Percentiles rank a stretch among this genome's conserved stretches.
These are phyloP conservation scores for Mentha longifolia DNA, from an alignment of 257 asterid species.

Conservation along the genomic window DNA sequence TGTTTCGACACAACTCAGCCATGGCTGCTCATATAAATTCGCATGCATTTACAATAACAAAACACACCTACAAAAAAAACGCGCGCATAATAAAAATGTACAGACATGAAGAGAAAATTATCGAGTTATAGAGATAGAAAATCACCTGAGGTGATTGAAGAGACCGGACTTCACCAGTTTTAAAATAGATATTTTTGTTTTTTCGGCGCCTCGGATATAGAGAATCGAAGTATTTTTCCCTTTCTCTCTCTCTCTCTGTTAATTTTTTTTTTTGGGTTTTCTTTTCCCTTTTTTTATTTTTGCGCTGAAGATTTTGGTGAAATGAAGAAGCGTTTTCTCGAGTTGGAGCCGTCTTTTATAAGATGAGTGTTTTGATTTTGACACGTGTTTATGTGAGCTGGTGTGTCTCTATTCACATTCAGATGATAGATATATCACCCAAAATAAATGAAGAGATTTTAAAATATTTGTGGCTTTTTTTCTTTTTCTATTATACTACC, in stretches of 20 bases:
- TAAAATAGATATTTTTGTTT: not conserved
- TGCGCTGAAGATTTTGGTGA: not conserved
- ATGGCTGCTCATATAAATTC: constrained; percentile 13
- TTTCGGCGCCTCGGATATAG: constrained; percentile 17
- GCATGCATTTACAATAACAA: constrained; percentile 33
- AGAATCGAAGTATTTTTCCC: not conserved
- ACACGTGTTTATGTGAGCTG: constrained; percentile 37
- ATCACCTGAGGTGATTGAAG: constrained; percentile 44
- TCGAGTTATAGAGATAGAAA: constrained; percentile 22
- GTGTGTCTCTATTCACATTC: no score
- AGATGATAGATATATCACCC: no score
- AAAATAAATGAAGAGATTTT: no score
- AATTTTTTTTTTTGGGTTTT: no score
- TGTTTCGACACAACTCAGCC: not conserved
- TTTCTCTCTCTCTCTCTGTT: not conserved
- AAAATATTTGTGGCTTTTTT: no score
- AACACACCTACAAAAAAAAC: not conserved
- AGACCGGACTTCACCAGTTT: constrained; percentile 22
- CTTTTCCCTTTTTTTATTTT: not conserved
- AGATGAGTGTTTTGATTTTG: not conserved
- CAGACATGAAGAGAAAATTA: constrained; percentile 14
- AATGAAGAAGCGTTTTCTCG: constrained; percentile 2
- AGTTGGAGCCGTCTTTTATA: constrained; percentile 32
- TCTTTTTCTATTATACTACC: no score
- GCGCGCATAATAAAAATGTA: not conserved